These are phyloP conservation scores for Nemania sp. DNA, from an alignment of 2,329 filamentous ascomycete genomes.

Conservation along the genomic window DNA sequence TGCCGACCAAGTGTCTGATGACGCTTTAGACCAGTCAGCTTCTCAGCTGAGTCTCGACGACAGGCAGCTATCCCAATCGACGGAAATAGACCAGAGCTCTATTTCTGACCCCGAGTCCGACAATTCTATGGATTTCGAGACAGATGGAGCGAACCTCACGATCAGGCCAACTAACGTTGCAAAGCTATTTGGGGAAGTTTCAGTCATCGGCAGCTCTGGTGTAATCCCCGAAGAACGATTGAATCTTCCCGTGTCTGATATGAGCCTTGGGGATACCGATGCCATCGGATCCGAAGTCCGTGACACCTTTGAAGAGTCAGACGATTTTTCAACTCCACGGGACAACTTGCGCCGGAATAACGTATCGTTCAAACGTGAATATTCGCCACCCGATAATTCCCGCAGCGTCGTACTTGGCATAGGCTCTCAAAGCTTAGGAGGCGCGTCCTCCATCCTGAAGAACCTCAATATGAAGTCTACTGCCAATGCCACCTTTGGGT, in stretches of 20 bases:
- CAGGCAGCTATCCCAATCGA: conserved; percentile 37
- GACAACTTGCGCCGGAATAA: conserved; percentile 33
- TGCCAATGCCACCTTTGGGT: conserved; percentile 31
- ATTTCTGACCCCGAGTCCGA: conserved; percentile 44
- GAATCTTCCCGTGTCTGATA: conserved; percentile 50
- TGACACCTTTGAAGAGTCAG: conserved; percentile 53
- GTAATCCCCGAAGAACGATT: conserved; percentile 53
- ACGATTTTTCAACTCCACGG: conserved; percentile 44
- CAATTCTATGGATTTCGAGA: conserved; percentile 64
- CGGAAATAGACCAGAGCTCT: conserved; percentile 36
- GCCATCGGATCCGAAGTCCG: conserved; percentile 48
- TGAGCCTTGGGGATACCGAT: conserved; percentile 42
- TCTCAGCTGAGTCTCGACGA: conserved; percentile 69
- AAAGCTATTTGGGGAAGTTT: conserved; percentile 62
- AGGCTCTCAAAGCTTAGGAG: conserved; percentile 59
- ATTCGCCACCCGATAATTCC: conserved; percentile 32
- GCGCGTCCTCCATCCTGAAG: conserved; percentile 51
- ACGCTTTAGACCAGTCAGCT: conserved; percentile 61
- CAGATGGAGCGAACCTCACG: conserved; percentile 79
- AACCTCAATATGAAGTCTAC: conserved; percentile 50
- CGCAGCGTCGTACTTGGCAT: conserved; percentile 37
- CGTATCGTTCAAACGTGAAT: conserved; percentile 10
- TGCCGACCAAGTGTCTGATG: conserved; percentile 66
- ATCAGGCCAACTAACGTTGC: conserved; percentile 56
- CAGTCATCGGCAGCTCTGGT: conserved; percentile 59